Percentiles rank a stretch among this genome's conserved stretches.
Evolutionary conservation across 495 filamentous ascomycete species (phyloP).

Genomic region (Hypoxylon cercidicola): DNA sequence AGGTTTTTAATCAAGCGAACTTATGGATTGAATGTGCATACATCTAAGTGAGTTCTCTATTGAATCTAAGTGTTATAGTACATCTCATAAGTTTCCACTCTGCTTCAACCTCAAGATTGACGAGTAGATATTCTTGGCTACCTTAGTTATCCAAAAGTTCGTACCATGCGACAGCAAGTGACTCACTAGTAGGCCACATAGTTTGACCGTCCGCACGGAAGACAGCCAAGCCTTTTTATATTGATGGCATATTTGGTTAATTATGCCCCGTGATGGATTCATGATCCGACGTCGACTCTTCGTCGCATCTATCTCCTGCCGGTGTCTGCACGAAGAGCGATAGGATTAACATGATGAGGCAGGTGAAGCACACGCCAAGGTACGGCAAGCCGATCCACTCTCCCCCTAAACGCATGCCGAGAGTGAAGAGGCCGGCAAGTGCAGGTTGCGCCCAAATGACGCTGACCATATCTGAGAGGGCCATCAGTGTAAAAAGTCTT

Average conservation of each 20-base stretch:
- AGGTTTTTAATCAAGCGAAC: background rate
- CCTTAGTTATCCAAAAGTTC: too few relatives aligned
- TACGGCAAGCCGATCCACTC: constrained; percentile 47
- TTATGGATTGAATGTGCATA: background rate
- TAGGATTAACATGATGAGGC: constrained; percentile 40
- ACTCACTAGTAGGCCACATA: too few relatives aligned
- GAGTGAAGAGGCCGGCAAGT: constrained; percentile 43
- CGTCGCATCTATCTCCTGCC: constrained; percentile 6
- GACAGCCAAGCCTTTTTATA: too few relatives aligned
- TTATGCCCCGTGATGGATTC: background rate
- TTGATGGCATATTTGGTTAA: background rate
- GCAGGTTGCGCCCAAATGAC: constrained; percentile 42
- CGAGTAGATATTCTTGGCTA: too few relatives aligned
- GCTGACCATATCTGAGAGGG: constrained; percentile 38
- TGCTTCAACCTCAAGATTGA: too few relatives aligned
- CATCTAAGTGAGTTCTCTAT: too few relatives aligned
- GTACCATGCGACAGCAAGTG: too few relatives aligned
- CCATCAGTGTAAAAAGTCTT: constrained; percentile 42
- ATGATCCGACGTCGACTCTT: constrained; percentile 18
- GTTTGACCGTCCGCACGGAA: too few relatives aligned
- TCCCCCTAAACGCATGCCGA: constrained; percentile 46
- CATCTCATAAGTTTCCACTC: too few relatives aligned
- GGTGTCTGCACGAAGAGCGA: constrained; percentile 35
- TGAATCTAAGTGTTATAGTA: too few relatives aligned
- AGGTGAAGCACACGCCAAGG: constrained; percentile 40